Conservation (phyloP, 768 basidiomycete species). For the Xerocomus spinulosus region DNA sequence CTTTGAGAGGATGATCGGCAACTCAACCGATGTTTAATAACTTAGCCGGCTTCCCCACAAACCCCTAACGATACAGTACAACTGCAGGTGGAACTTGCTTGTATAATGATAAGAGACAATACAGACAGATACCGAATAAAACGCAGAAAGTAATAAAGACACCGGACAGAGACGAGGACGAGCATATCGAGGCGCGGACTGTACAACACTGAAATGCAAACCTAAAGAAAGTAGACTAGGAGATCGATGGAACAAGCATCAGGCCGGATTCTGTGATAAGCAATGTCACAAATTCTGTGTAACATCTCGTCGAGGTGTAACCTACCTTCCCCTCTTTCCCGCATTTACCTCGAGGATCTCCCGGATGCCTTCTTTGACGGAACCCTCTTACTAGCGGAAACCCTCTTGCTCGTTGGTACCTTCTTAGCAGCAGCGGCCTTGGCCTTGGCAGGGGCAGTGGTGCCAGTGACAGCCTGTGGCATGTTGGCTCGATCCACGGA, state of each 20-base stretch:
- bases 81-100: no score
- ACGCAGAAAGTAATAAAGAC: constrained; percentile 21
- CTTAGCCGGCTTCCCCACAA: constrained; percentile 6
- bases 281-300: neutral
- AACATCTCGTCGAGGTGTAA: neutral
- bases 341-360: constrained; percentile 15
- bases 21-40: constrained; percentile 13
- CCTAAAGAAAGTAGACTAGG: constrained; percentile 9
- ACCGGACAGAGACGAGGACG: constrained; percentile 7
- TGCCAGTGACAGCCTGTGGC: constrained; percentile 49
- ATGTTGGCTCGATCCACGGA: neutral
- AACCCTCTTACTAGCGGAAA: constrained; percentile 23
- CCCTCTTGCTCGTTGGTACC: constrained; percentile 25
- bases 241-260: neutral
- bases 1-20: constrained; percentile 7
- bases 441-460: constrained; percentile 35
- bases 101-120: constrained; percentile 20
- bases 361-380: constrained; percentile 17
- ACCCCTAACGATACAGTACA: constrained; percentile 3
- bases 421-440: constrained; percentile 34
- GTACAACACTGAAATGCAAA: constrained; percentile 22
- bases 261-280: neutral
- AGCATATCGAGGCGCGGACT: constrained; percentile 28
- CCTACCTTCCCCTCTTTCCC: constrained; percentile 8
- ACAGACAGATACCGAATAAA: constrained; percentile 28